Evolutionary conservation across 345 rosid species (phyloP), one percentile per base, ranked within the genome.

Genomic region (Psidium guajava): DNA sequence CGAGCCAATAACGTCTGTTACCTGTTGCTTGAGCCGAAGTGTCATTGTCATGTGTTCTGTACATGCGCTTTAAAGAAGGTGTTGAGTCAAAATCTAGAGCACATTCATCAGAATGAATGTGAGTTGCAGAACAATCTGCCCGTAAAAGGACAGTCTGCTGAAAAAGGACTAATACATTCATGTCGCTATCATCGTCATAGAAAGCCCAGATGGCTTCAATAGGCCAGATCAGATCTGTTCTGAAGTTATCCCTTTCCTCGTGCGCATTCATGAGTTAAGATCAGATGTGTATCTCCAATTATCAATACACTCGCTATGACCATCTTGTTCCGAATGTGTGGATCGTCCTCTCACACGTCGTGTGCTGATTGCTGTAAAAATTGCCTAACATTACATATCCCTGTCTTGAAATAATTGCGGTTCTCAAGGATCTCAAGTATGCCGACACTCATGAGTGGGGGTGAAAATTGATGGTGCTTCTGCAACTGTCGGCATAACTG

Each of bases 361-460:
- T 15, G 6, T 32, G 24, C 77, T 8, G 77, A 32, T 64, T 64
- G 13, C 24, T 2, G 1, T 8, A 32, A 44, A 64, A 10, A 64
- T 4, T 32, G 6, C 44, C 10, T 61, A 21, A 27, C 28, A 1
- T 61, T 1, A 9, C 74, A 1, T 61, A 27, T 28, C 40, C 21
- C 77, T 64, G 77, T 64, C 44, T 64, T 32, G 77, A 3, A 16
- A 64, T 32, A 64, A 25, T 59, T 88, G 92, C 91, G 93, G 98
- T 96, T 87, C 49, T 92, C 82, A 95, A 95, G 93, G 98, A 95
- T 87, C 49, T 92, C 82, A 95, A 95, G 87, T 97, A 95, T 90
- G 94, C 93, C 3, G 96, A 95, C 15, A 86, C 93, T 87, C 98
- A 97, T 82, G 99, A 97, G 86, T 97, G 98, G 99, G 98, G 99